phyloP scores from a whole-genome alignment of 1,284 basidiomycete species.

The Somion occarium region DNA sequence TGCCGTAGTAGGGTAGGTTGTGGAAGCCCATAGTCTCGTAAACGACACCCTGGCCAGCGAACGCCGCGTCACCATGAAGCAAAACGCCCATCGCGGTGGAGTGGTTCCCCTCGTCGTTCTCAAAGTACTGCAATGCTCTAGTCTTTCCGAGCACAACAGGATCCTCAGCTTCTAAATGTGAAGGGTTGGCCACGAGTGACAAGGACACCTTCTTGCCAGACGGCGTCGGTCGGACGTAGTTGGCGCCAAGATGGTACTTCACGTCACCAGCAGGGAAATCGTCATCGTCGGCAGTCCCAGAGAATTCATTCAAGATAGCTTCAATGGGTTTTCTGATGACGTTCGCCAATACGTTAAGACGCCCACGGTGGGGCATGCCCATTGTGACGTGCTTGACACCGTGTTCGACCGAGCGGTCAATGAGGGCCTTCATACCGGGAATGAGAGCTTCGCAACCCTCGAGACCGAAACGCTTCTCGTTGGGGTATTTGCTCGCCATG shows the following conservation, averaged over 20 bases:
- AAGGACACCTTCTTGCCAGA: conserved; percentile 97
- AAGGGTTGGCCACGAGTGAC: conserved; percentile 98
- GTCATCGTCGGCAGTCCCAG: conserved; percentile 63
- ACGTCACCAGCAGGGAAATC: conserved; percentile 93
- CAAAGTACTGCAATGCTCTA: conserved; percentile 93
- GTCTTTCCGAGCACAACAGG: conserved; percentile 98
- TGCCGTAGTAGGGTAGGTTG: conserved; percentile 92
- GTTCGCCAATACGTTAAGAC: conserved; percentile 96
- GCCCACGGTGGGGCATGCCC: conserved; percentile 99
- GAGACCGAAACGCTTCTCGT: conserved; percentile 99
- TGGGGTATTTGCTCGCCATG: conserved; percentile 97
- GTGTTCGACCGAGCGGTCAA: conserved; percentile 95
- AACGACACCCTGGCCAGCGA: conserved; percentile 97
- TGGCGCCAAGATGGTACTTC: conserved; percentile 99
- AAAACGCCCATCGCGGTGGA: conserved; percentile 90
- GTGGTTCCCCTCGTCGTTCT: conserved; percentile 77
- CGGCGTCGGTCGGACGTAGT: conserved; percentile 97
- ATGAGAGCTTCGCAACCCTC: conserved; percentile 98
- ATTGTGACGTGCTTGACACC: conserved; percentile 96
- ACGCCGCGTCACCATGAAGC: conserved; percentile 97
- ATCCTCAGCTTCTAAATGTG: conserved; percentile 96
- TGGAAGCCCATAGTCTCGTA: conserved; percentile 99
- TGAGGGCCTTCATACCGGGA: conserved; percentile 99
- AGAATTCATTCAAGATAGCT: conserved; percentile 97
- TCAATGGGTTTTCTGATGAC: conserved; percentile 99